Base-by-base conservation (phyloP, 2,329 filamentous ascomycete genomes). In the Talaromyces sp. region DNA sequence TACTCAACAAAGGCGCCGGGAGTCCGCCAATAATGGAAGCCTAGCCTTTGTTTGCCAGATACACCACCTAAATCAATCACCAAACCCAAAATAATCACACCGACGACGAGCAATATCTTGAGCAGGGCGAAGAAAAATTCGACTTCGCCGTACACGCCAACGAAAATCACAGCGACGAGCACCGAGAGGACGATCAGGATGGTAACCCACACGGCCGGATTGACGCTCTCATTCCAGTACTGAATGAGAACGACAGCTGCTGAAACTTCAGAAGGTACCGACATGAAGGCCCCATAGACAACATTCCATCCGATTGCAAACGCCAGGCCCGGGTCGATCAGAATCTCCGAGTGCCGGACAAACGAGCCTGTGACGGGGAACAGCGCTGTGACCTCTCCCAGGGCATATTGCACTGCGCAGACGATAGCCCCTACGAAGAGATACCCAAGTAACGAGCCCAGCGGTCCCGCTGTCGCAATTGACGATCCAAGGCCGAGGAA, bases 41-140 rank as follows among this genome's bases (percentile, higher is more conserved):
- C 89, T 55, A 92, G 80, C 68, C 89, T 87, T n/a, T 87, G 87
- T 64, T 90, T 79, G 17, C 84, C 69, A 21, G 89, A 87, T 6
- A 81, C 88, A 52, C 89, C 89, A 3, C 87, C 88, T 6, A 62
- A 27, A 69, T 90, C 87, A 75, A 92, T 82, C 73, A 87, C 89
- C 66, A 91, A 88, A 64, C 82, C 85, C 67, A 92, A 90, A 70
- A 93, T 86, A 78, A 90, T 82, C 77, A 92, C 90, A 49, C 89
- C 89, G 50, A 90, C 58, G 43, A 92, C 84, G 29, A 89, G 90
- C 55, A 91, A 67, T 59, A 93, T 88, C 74, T 93, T 93, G 79
- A 93, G 85, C 60, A 81, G 84, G 6, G 88, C 86, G 66, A 93
- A 86, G 83, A 87, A 91, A 75, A 92, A 90, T 71, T 93, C 90